Conservation (phyloP, 129 eudicot genomes). For the Ambrosia trifida region DNA sequence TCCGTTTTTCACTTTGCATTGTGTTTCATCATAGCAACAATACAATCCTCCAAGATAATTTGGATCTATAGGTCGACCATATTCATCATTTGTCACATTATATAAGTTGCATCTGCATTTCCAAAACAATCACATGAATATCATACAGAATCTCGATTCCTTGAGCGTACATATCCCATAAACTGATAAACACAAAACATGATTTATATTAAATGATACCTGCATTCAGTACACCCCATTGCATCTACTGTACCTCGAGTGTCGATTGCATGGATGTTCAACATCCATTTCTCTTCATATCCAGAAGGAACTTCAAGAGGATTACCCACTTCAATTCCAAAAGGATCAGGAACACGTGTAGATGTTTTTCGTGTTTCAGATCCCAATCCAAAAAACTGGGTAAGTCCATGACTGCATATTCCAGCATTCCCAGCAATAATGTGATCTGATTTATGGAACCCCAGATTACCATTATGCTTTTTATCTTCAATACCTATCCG, state of each 20-base stretch:
- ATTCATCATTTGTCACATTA: conserved; percentile 49
- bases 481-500: conserved; percentile 31
- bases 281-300: conserved; percentile 67
- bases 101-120: conserved; percentile 66
- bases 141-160: neutral
- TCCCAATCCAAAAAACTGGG: conserved; percentile 74
- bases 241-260: conserved; percentile 58
- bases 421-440: conserved; percentile 55
- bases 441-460: conserved; percentile 40
- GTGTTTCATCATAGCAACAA: conserved; percentile 65
- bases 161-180: neutral
- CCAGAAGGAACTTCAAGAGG: conserved; percentile 58
- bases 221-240: conserved; percentile 67
- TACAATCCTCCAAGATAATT: conserved; percentile 58
- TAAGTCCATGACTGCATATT: conserved; percentile 43
- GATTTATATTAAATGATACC: conserved; percentile 26
- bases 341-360: conserved; percentile 79
- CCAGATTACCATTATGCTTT: conserved; percentile 18
- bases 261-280: conserved; percentile 76
- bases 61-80: conserved; percentile 39
- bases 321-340: conserved; percentile 82
- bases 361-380: conserved; percentile 75
- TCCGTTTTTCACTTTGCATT: conserved; percentile 57
- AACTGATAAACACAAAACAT: neutral
- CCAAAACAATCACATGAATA: neutral